A percentile compares a stretch with the other conserved stretches of the same genome.
phyloP scores from a whole-genome alignment of 192 early-diverging fungal genomes.

The Diversispora eburnea region DNA sequence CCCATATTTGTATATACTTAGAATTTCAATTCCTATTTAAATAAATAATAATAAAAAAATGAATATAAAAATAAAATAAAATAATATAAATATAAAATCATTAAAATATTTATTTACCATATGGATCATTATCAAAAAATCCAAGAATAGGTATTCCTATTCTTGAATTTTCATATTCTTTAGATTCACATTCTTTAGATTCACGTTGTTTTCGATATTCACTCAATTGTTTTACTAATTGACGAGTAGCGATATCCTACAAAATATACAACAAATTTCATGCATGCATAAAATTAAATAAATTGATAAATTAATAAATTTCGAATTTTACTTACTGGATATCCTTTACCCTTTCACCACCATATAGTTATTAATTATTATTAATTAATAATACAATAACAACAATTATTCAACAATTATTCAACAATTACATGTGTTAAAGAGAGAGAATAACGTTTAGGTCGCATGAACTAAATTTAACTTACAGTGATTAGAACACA shows the following conservation, averaged over 20 bases:
- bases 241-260: constrained; percentile 28
- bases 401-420: neutral
- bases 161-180: neutral
- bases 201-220: neutral
- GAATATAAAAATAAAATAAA: neutral
- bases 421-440: too few relatives aligned
- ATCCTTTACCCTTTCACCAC: constrained; percentile 24
- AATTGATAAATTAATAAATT: neutral
- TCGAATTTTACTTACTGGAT: constrained; percentile 20
- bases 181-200: neutral
- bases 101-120: constrained; percentile 17
- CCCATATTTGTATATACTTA: constrained; percentile 28
- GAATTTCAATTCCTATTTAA: constrained; percentile 24
- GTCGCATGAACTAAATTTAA: neutral
- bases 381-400: neutral
- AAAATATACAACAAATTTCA: neutral
- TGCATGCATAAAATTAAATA: neutral
- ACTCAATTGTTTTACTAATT: constrained; percentile 19
- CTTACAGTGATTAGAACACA: constrained; percentile 28
- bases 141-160: constrained; percentile 15
- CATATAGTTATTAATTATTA: neutral
- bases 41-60: neutral
- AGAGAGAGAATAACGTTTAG: too few relatives aligned
- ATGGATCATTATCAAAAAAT: constrained; percentile 30
- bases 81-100: neutral